Evolutionary conservation across 73 alveolate genomes (phyloP).

Genomic region (Stentor roeselii): DNA sequence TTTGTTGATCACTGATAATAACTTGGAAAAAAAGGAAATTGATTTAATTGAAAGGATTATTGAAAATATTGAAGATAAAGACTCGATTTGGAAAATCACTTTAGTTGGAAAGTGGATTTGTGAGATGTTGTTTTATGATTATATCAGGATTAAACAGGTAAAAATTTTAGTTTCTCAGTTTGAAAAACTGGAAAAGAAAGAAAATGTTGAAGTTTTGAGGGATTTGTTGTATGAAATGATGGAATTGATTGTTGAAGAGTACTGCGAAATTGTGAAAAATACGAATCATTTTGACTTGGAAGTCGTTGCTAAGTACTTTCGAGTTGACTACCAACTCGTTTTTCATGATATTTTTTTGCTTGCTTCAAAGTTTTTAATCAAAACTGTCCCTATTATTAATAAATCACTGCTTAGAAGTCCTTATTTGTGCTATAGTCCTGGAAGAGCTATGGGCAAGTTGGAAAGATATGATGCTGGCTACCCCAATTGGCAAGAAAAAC

Average conservation of each 20-base stretch:
- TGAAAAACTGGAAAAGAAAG: neutral
- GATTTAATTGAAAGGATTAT: neutral
- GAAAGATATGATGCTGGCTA: neutral
- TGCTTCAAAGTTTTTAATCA: neutral
- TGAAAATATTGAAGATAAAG: neutral
- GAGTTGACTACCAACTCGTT: neutral
- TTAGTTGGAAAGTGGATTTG: slow-evolving; percentile 5
- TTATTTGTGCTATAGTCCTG: neutral
- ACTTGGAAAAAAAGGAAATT: neutral
- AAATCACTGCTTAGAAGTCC: neutral
- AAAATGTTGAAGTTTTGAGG: neutral
- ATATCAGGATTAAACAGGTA: neutral
- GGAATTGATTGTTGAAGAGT: neutral
- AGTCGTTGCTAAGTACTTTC: neutral
- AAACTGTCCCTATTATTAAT: neutral
- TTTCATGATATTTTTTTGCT: neutral
- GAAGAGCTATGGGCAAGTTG: neutral
- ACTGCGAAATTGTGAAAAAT: neutral
- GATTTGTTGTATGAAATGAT: neutral
- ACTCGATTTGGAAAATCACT: neutral
- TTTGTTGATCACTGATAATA: neutral
- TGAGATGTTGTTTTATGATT: neutral
- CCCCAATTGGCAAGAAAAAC: neutral
- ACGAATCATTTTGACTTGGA: neutral
- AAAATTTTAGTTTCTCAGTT: neutral